Evolutionary conservation across 2,329 filamentous ascomycete genomes (phyloP).

Genomic region (Penicillium sp.): DNA sequence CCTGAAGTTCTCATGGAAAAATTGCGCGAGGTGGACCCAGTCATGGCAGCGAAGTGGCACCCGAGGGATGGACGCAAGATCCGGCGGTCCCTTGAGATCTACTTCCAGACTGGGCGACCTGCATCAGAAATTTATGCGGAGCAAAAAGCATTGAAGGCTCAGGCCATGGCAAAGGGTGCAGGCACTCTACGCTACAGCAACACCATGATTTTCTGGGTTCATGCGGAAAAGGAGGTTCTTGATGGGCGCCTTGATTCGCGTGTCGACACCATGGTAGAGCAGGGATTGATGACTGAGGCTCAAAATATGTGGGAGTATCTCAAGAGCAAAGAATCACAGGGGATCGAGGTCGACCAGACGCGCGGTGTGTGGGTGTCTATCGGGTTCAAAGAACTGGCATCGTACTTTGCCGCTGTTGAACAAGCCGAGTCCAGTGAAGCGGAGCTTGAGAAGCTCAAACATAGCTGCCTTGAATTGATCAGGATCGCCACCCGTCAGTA

Average conservation of each 20-base stretch:
- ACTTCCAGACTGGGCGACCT: conserved; percentile 73
- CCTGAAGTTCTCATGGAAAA: conserved; percentile 71
- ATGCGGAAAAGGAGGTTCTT: conserved; percentile 69
- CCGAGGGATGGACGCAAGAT: conserved; percentile 92
- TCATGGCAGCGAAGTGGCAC: conserved; percentile 91
- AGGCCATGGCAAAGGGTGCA: conserved; percentile 23
- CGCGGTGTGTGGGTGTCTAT: conserved; percentile 96
- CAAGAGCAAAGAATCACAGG: conserved; percentile 46
- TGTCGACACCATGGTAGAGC: conserved; percentile 78
- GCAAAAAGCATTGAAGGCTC: conserved; percentile 53
- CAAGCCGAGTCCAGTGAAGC: conserved; percentile 20
- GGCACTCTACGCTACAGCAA: conserved; percentile 49
- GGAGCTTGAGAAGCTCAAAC: conserved; percentile 58
- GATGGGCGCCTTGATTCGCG: conserved; percentile 71
- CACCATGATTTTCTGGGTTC: conserved; percentile 82
- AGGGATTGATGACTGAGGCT: conserved; percentile 65
- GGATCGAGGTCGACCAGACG: conserved; percentile 65
- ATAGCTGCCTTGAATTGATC: conserved; percentile 68
- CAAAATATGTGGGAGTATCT: conserved; percentile 53
- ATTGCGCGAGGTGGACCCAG: conserved; percentile 77
- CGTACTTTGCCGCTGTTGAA: conserved; percentile 60
- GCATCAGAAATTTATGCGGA: conserved; percentile 87
- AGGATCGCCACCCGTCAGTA: conserved; percentile 86
- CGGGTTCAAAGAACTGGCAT: conserved; percentile 86
- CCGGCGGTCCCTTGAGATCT: conserved; percentile 85